A percentile compares a stretch with the other conserved stretches of the same genome.
These are phyloP conservation scores for Xylaria sp. DNA, from an alignment of 2,329 filamentous ascomycete species.

Conservation along the genomic window DNA sequence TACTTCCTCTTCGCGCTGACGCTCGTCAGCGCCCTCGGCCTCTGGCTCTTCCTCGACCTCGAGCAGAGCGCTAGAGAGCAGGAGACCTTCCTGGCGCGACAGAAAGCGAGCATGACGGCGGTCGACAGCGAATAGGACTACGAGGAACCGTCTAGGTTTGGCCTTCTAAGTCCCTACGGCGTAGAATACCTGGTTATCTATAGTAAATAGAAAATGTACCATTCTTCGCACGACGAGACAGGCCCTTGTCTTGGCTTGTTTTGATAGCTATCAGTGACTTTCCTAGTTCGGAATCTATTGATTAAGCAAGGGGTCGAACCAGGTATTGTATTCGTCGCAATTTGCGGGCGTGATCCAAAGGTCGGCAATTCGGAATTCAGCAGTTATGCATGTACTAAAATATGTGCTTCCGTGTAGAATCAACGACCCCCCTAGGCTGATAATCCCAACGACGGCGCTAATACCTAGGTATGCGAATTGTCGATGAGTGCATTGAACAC, in stretches of 20 bases:
- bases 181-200: background rate
- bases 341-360: no score
- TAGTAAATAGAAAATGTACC: background rate
- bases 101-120: slow-evolving; percentile 36
- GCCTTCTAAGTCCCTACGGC: background rate
- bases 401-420: no score
- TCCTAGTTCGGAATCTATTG: background rate
- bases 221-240: background rate
- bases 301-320: background rate
- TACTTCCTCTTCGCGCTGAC: slow-evolving; percentile 69
- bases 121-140: slow-evolving; percentile 19
- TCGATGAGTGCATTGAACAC: background rate
- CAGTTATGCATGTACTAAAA: no score
- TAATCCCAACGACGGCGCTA: no score
- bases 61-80: slow-evolving; percentile 66
- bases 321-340: background rate
- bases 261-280: slow-evolving; percentile 10
- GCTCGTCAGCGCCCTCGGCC: slow-evolving; percentile 57
- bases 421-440: no score
- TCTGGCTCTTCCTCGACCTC: slow-evolving; percentile 63
- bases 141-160: background rate
- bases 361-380: no score
- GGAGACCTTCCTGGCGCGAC: slow-evolving; percentile 55
- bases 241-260: background rate
- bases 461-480: no score